Conservation (phyloP, 108 stramenopile genomes). For the Schizochytrium sp. region DNA sequence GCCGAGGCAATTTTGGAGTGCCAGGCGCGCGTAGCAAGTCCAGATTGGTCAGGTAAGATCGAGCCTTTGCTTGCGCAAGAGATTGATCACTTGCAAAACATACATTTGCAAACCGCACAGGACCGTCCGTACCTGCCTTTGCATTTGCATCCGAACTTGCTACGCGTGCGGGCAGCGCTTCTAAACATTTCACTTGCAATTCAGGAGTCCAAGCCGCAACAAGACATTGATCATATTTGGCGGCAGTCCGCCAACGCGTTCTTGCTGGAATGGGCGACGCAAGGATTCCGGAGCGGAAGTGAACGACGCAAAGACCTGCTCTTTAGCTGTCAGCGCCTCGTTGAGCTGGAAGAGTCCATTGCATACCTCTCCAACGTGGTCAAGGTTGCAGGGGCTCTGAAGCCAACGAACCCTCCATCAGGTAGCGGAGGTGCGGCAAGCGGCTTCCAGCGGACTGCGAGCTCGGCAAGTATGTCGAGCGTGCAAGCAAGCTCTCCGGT, state of each 20-base stretch:
- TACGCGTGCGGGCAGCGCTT: neutral
- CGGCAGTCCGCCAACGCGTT: neutral
- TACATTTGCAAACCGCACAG: neutral
- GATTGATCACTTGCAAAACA: neutral
- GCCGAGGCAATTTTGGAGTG: neutral
- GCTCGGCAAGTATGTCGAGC: neutral
- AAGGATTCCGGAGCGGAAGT: neutral
- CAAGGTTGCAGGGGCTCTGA: neutral
- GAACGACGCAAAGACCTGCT: neutral
- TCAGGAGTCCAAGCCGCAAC: neutral
- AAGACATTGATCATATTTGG: neutral
- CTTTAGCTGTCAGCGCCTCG: neutral
- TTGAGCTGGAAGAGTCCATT: neutral
- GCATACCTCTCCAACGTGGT: neutral
- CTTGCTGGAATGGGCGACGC: neutral
- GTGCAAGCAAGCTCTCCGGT: neutral
- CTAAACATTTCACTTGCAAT: neutral
- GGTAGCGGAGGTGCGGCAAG: neutral
- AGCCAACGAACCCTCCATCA: neutral
- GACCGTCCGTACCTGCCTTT: neutral
- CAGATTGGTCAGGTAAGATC: neutral
- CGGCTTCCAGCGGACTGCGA: neutral
- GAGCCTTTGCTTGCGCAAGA: neutral
- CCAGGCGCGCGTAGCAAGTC: neutral
- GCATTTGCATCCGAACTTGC: neutral